A percentile compares a stretch with the other conserved stretches of the same genome.
Conservation (phyloP, 2,329 filamentous ascomycete genomes). For the Boeremia lycopersici region DNA sequence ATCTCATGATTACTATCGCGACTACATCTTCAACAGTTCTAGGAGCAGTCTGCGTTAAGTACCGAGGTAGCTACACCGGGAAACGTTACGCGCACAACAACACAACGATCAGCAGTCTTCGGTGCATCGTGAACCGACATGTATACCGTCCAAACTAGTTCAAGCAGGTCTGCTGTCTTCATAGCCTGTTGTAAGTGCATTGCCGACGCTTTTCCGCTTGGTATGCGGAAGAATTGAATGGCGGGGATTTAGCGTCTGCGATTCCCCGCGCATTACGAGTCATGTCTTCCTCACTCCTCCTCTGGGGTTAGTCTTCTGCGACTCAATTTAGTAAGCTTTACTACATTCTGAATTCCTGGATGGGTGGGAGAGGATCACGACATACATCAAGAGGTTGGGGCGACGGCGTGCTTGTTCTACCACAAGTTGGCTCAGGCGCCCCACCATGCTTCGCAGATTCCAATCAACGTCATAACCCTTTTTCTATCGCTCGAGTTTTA, state of each 20-base stretch:
- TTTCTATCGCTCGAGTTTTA: too few species aligned
- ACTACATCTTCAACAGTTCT: background rate
- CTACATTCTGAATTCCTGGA: background rate
- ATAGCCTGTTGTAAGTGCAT: background rate
- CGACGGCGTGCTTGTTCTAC: background rate
- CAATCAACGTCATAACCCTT: background rate
- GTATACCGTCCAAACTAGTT: background rate
- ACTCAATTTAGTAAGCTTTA: background rate
- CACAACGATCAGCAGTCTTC: conserved; percentile 2
- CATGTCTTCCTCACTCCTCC: background rate
- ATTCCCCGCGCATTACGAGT: conserved; percentile 9
- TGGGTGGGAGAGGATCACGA: background rate
- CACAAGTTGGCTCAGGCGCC: background rate
- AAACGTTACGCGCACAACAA: conserved; percentile 1
- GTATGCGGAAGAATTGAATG: conserved; percentile 3
- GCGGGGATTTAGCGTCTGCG: conserved; percentile 3
- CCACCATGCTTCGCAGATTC: background rate
- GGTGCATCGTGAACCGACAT: background rate
- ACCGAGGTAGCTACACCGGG: conserved; percentile 1
- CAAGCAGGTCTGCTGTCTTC: background rate
- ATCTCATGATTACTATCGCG: background rate
- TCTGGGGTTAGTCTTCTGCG: background rate
- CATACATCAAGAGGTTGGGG: background rate
- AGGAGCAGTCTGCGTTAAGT: background rate
- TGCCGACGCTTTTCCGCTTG: conserved; percentile 7